Percentiles rank a stretch among this genome's conserved stretches.
Conservation (phyloP, 768 basidiomycete species). For the Hirschioporus abietinus region DNA sequence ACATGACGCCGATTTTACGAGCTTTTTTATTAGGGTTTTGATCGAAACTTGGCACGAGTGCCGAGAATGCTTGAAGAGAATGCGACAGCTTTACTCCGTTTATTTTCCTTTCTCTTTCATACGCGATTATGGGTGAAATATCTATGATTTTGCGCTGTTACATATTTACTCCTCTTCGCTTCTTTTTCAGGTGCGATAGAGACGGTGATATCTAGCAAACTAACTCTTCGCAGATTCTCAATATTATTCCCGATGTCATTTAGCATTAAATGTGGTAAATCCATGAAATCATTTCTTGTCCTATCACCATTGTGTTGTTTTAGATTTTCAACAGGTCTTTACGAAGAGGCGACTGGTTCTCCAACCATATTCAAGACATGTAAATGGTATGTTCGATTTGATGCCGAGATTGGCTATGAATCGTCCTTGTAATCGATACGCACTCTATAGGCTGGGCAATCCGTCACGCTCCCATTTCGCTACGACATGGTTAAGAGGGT, state of each 20-base stretch:
- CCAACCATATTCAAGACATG: neutral
- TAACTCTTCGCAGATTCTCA: neutral
- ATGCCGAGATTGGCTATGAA: neutral
- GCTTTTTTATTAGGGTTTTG: neutral
- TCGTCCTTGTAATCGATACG: neutral
- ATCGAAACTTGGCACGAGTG: neutral
- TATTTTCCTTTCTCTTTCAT: conserved; percentile 4
- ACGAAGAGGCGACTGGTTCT: neutral
- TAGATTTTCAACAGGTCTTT: neutral
- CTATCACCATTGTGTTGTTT: neutral
- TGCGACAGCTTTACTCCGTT: neutral
- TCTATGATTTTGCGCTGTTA: neutral
- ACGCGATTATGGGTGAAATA: conserved; percentile 2
- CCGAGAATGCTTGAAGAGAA: neutral
- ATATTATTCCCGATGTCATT: neutral
- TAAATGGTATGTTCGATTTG: neutral
- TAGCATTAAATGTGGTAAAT: neutral
- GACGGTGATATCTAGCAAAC: neutral
- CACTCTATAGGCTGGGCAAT: neutral
- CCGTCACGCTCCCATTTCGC: neutral
- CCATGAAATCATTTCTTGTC: neutral
- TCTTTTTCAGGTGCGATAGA: neutral
- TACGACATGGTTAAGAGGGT: neutral
- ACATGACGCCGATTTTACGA: conserved; percentile 5
- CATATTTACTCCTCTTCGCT: neutral